A percentile compares a stretch with the other conserved stretches of the same genome.
Conservation (phyloP, 2,329 filamentous ascomycete genomes). For the Saccharata proteae region DNA sequence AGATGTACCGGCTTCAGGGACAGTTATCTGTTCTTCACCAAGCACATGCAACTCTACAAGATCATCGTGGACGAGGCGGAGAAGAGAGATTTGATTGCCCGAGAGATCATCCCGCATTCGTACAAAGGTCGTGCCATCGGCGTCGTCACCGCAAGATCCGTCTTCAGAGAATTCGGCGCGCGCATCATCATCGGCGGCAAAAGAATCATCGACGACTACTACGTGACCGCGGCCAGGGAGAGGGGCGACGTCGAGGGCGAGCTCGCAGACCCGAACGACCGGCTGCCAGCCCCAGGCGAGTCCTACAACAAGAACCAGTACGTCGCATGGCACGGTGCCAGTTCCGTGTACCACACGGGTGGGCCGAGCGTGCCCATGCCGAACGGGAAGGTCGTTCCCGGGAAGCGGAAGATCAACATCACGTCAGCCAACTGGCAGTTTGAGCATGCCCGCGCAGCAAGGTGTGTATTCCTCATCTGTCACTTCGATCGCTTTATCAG, state of each 20-base stretch:
- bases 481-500: slow-evolving; percentile 13
- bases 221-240: slow-evolving; percentile 60
- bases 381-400: slow-evolving; percentile 59
- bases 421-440: slow-evolving; percentile 95
- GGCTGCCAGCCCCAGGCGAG: slow-evolving; percentile 60
- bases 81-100: slow-evolving; percentile 90
- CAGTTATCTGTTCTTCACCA: slow-evolving; percentile 98
- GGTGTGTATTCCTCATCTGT: slow-evolving; percentile 41
- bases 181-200: slow-evolving; percentile 87
- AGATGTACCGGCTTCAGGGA: slow-evolving; percentile 95
- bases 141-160: slow-evolving; percentile 88
- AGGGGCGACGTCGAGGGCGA: slow-evolving; percentile 79
- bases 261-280: slow-evolving; percentile 80
- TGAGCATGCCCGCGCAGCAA: slow-evolving; percentile 83
- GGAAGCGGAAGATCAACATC: slow-evolving; percentile 73
- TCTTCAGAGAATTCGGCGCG: slow-evolving; percentile 93
- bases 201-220: slow-evolving; percentile 80
- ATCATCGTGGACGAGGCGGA: slow-evolving; percentile 97
- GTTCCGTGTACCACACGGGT: slow-evolving; percentile 83
- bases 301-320: slow-evolving; percentile 99
- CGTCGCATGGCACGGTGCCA: slow-evolving; percentile 96
- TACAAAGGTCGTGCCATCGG: slow-evolving; percentile 98
- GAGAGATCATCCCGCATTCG: slow-evolving; percentile 90
- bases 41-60: slow-evolving; percentile 92
- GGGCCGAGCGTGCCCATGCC: slow-evolving; percentile 64